These are phyloP conservation scores for Blumeriella jaapii DNA, from an alignment of 2,329 filamentous ascomycete genomes.

Conservation along the genomic window DNA sequence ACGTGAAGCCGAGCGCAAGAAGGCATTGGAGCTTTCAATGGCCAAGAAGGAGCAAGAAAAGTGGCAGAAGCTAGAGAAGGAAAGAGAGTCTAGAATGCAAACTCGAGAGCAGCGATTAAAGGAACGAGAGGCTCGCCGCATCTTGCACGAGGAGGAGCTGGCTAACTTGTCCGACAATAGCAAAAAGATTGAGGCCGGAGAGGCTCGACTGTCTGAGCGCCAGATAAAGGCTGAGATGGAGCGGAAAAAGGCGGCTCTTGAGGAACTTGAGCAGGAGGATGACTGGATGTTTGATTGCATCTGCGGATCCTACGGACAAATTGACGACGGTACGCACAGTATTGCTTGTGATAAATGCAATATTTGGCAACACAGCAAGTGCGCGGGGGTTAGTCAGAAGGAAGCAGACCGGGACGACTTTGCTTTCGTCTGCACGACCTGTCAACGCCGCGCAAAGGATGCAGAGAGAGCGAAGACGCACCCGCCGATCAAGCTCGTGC, in stretches of 20 bases:
- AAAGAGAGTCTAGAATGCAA: constrained; percentile 67
- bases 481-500: constrained; percentile 43
- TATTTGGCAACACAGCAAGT: constrained; percentile 95
- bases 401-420: constrained; percentile 81
- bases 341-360: constrained; percentile 89
- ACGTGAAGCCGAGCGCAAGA: constrained; percentile 58
- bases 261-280: constrained; percentile 56
- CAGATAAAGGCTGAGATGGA: constrained; percentile 75
- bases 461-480: constrained; percentile 49
- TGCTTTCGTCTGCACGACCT: constrained; percentile 72
- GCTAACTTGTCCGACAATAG: constrained; percentile 67
- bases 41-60: constrained; percentile 56
- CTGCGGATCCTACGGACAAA: constrained; percentile 81
- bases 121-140: constrained; percentile 73
- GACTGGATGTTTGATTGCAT: constrained; percentile 93
- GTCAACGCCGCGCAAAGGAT: constrained; percentile 56
- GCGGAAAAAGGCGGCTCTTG: constrained; percentile 63
- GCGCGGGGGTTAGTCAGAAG: constrained; percentile 65
- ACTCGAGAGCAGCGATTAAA: constrained; percentile 77
- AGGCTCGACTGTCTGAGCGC: constrained; percentile 61
- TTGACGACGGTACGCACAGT: constrained; percentile 90
- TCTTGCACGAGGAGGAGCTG: constrained; percentile 76
- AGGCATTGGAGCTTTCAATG: constrained; percentile 50
- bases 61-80: constrained; percentile 49
- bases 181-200: constrained; percentile 42